Evolutionary conservation across 805 yeast species (phyloP).

Genomic region (Metschnikowia gruessii): DNA sequence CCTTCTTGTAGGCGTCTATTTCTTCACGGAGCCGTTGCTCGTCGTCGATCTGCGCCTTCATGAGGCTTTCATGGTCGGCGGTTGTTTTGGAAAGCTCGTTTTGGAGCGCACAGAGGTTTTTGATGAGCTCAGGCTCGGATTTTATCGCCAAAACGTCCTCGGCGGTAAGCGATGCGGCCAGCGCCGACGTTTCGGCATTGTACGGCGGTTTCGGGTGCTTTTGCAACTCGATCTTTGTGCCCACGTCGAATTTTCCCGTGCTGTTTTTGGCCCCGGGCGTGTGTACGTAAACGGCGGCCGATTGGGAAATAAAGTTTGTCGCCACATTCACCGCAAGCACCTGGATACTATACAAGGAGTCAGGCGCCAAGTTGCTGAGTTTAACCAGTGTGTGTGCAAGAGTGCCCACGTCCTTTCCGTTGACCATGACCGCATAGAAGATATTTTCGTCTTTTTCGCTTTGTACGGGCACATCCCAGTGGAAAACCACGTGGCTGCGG

Average conservation of each 20-base stretch:
- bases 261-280: constrained; percentile 17
- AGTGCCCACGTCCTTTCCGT: constrained; percentile 37
- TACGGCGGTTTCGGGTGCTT: not conserved
- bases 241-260: not conserved
- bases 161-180: not conserved
- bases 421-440: constrained; percentile 33
- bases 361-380: constrained; percentile 28
- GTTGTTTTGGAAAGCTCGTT: constrained; percentile 9
- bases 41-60: constrained; percentile 12
- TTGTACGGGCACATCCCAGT: constrained; percentile 36
- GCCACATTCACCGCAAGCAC: constrained; percentile 36
- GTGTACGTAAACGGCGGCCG: constrained; percentile 32
- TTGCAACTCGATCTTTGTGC: not conserved
- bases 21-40: constrained; percentile 8
- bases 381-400: constrained; percentile 35
- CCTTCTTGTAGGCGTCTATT: constrained; percentile 28
- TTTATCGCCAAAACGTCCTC: constrained; percentile 4
- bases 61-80: constrained; percentile 6
- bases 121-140: constrained; percentile 1
- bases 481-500: constrained; percentile 44
- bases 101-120: constrained; percentile 8
- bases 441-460: constrained; percentile 30
- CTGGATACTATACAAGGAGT: constrained; percentile 33
- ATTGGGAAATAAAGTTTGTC: constrained; percentile 35
- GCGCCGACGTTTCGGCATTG: not conserved